phyloP scores from a whole-genome alignment of 164 flowering plant genomes.

The Stephania yunnanensis region DNA sequence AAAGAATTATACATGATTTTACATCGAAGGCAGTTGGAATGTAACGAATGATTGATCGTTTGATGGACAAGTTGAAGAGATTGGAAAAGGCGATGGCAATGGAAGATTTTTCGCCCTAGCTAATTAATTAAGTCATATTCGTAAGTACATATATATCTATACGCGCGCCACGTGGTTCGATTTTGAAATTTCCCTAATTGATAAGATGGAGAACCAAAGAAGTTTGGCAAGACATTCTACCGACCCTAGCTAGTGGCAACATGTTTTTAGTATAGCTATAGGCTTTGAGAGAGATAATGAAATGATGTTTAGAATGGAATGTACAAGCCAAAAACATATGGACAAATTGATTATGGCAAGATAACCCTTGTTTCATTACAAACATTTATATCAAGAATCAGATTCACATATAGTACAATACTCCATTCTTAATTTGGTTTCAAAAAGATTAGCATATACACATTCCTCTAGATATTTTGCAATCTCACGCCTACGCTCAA shows the following conservation, averaged over 20 bases:
- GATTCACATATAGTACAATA: neutral
- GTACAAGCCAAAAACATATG: neutral
- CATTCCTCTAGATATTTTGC: too few relatives aligned
- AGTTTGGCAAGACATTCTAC: constrained; percentile 2
- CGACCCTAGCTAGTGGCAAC: neutral
- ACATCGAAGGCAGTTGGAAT: neutral
- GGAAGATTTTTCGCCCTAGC: neutral
- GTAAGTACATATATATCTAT: neutral
- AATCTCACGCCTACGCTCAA: too few relatives aligned
- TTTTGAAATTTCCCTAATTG: neutral
- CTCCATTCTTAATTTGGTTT: too few relatives aligned
- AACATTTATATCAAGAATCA: neutral
- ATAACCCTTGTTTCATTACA: neutral
- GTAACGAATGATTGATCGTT: neutral
- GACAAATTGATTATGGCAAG: neutral
- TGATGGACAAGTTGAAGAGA: constrained; percentile 1
- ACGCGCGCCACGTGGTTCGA: neutral
- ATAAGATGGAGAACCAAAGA: constrained; percentile 1
- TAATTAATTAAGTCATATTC: neutral
- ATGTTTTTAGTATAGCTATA: neutral
- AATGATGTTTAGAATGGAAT: neutral
- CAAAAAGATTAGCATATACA: too few relatives aligned
- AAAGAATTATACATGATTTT: neutral
- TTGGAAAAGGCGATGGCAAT: neutral
- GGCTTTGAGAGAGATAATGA: neutral